Base-by-base conservation (phyloP, 257 asterid species). In the Lavandula angustifolia region DNA sequence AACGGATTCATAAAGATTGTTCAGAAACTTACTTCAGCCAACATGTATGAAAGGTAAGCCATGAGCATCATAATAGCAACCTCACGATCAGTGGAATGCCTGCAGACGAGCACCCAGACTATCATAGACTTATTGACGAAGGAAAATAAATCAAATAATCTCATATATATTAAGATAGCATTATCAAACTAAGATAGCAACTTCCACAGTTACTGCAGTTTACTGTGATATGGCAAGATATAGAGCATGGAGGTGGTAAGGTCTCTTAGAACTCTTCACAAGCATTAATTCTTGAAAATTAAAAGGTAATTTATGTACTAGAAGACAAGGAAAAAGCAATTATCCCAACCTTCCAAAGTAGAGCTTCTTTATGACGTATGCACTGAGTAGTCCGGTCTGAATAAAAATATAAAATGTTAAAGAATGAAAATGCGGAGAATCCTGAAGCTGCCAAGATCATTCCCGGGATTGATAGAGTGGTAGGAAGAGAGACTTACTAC, bases 71-170 rank as follows among this genome's bases (percentile, higher is more conserved):
- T 90, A 73, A 94, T 78, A 59, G 99, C 99, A 62, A 94, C 92
- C 85, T 94, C 99, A 41, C 97, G 99, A 73, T 94, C 97, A 58
- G 99, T 94, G 47, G 97, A 90, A 75, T 94, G 99, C 83, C 99
- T 94, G 87, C 54, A 74, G 62, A 17, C 58, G 66, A 54, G 22
- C 43, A 57, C 60, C 43, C 35, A 60, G 44, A 55, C 44, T 44
- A 54, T 56, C 43, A 62, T 64, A 38, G 60, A 64, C 37, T 14
- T 50, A 31, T 35, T 22, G 12, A 51, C 50, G 46, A 62, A 71
- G 42, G 41, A 55, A 18, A 8, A 29, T 16, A 17, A 44, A 41
- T n/a, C 1, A 8, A 18, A 44, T 35, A 50, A 48, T 62, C 48
- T 52, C 32, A 43, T 59, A 12, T 32, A 53, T 27, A 4, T 50